phyloP scores from a whole-genome alignment of 768 basidiomycete species.

The Suillus clintonianus region DNA sequence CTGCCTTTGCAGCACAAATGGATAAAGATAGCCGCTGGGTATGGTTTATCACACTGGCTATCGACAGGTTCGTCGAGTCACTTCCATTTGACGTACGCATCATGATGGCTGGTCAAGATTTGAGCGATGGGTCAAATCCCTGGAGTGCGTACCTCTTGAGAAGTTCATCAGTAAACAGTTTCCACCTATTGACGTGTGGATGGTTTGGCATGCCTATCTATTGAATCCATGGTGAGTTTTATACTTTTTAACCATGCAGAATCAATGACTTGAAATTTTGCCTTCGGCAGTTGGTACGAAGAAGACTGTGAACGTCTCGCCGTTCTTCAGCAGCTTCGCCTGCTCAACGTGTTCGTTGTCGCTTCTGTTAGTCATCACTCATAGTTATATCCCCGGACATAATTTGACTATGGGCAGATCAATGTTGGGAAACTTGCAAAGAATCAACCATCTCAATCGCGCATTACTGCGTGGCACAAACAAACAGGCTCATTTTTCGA shows the following conservation, averaged over 20 bases:
- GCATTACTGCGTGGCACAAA: slow-evolving; percentile 22
- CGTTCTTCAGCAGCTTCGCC: slow-evolving; percentile 23
- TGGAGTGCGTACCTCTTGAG: slow-evolving; percentile 25
- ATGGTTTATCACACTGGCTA: slow-evolving; percentile 42
- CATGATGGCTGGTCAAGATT: slow-evolving; percentile 26
- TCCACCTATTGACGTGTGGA: slow-evolving; percentile 42
- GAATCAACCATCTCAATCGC: slow-evolving; percentile 15
- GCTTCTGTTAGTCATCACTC: slow-evolving; percentile 24
- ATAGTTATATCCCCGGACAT: background rate
- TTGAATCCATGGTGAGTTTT: slow-evolving; percentile 37
- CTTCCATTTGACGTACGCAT: background rate
- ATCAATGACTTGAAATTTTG: slow-evolving; percentile 2
- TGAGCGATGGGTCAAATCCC: slow-evolving; percentile 32
- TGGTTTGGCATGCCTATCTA: slow-evolving; percentile 46
- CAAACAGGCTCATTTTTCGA: slow-evolving; percentile 32
- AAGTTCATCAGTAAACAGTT: slow-evolving; percentile 26
- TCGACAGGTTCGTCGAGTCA: slow-evolving; percentile 32
- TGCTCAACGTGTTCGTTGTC: slow-evolving; percentile 29
- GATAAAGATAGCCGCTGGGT: slow-evolving; percentile 33
- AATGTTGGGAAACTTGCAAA: slow-evolving; percentile 20
- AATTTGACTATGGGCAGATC: slow-evolving; percentile 17
- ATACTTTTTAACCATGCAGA: background rate
- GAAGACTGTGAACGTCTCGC: slow-evolving; percentile 35
- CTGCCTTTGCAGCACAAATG: slow-evolving; percentile 24
- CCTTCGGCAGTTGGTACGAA: slow-evolving; percentile 27